Evolutionary conservation across 129 eudicot genomes (phyloP).

Genomic region (Tagetes patula): DNA sequence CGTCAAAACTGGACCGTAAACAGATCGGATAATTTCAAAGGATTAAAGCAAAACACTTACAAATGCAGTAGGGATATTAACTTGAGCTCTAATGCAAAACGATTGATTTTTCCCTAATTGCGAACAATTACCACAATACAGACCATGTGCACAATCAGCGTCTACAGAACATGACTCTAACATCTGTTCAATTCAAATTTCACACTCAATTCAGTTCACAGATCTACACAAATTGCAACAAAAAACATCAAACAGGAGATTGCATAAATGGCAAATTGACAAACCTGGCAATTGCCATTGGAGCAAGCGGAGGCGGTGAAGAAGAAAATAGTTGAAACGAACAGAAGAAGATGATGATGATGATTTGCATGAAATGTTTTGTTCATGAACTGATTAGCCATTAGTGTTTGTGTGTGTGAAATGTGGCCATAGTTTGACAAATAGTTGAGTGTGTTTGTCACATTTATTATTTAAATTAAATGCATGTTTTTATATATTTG

Average conservation of each 20-base stretch:
- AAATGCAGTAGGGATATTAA: slow-evolving; percentile 64
- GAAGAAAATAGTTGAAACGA: slow-evolving; percentile 30
- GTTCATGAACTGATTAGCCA: slow-evolving; percentile 21
- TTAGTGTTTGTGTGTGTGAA: too few relatives aligned
- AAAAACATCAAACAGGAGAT: slow-evolving; percentile 4
- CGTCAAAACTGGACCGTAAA: too few relatives aligned
- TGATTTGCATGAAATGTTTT: slow-evolving; percentile 28
- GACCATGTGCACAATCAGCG: slow-evolving; percentile 75
- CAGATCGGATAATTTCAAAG: too few relatives aligned
- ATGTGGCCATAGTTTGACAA: too few relatives aligned
- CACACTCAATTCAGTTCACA: background rate
- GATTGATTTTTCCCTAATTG: slow-evolving; percentile 59
- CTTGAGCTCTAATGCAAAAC: slow-evolving; percentile 83
- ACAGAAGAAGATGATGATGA: slow-evolving; percentile 24
- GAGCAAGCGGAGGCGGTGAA: slow-evolving; percentile 53
- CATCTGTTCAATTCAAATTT: slow-evolving; percentile 44
- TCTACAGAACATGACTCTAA: slow-evolving; percentile 77
- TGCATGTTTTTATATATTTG: too few relatives aligned
- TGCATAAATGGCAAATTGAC: background rate
- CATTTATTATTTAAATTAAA: too few relatives aligned
- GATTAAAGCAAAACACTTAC: slow-evolving; percentile 36
- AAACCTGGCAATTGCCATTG: slow-evolving; percentile 68
- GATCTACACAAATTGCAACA: background rate
- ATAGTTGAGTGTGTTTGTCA: too few relatives aligned
- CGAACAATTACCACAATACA: slow-evolving; percentile 96